Evolutionary conservation across 495 filamentous ascomycete genomes (phyloP).

Genomic region (Chaetomium cochliodes): DNA sequence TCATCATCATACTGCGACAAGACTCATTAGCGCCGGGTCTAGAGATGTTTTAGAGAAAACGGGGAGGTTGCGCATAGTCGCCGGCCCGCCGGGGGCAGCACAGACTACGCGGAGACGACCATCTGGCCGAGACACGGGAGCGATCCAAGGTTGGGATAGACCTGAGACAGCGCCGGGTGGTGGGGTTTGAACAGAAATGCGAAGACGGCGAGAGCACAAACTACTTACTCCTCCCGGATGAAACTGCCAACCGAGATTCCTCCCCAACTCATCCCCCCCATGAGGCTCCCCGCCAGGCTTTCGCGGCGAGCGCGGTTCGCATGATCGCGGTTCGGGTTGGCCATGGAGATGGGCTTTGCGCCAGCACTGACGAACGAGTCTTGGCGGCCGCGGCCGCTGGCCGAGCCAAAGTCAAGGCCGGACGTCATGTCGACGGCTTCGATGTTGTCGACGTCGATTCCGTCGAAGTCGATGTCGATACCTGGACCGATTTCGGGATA

Average conservation of each 20-base stretch:
- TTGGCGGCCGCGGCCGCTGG: slow-evolving; percentile 56
- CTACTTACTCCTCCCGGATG: slow-evolving; percentile 98
- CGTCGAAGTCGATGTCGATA: slow-evolving; percentile 1
- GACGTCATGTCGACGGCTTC: slow-evolving; percentile 57
- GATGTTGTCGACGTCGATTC: slow-evolving; percentile 27
- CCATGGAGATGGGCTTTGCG: slow-evolving; percentile 83
- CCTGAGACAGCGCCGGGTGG: slow-evolving; percentile 2
- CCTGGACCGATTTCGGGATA: not conserved
- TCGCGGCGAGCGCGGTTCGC: slow-evolving; percentile 67
- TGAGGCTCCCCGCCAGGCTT: slow-evolving; percentile 81
- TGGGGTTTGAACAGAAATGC: not conserved
- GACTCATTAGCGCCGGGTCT: slow-evolving; percentile 22
- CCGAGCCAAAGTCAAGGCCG: slow-evolving; percentile 57
- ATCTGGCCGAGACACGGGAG: slow-evolving; percentile 21
- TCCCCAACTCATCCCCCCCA: slow-evolving; percentile 96
- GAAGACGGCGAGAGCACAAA: slow-evolving; percentile 30
- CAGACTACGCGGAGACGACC: slow-evolving; percentile 12
- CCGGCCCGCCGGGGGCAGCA: slow-evolving; percentile 21
- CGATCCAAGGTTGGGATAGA: slow-evolving; percentile 10
- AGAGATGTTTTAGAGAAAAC: too few relatives aligned
- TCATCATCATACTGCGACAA: slow-evolving; percentile 82
- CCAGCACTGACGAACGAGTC: slow-evolving; percentile 78
- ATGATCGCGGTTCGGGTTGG: slow-evolving; percentile 69
- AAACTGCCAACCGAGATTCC: slow-evolving; percentile 94
- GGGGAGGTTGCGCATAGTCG: not conserved